Evolutionary conservation across 1,284 basidiomycete species (phyloP), one percentile per base, ranked within the genome.

Genomic region (Tilletiaria anomala): DNA sequence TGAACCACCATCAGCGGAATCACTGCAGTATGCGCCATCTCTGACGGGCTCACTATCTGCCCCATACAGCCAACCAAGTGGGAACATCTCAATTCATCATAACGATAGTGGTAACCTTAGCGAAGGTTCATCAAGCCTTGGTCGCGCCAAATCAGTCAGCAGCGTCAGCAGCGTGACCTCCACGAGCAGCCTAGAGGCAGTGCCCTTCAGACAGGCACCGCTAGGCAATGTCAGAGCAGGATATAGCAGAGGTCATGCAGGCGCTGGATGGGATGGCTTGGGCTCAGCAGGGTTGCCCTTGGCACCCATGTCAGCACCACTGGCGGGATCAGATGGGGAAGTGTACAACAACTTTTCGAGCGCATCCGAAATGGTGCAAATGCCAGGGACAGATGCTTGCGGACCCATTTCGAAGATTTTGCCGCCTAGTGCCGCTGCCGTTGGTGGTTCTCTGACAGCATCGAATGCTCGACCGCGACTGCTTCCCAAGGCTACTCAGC

Each of bases 151-250:
- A 44, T 65, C 62, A n/a, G 50, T 58, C 31, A 56, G 53, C 37
- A 58, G 54, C 8, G 55, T 60, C 17, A 60, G 57, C 45, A 57
- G 53, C 15, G 62, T 56, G 37, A 61, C 54, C 42, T 60, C 56
- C 47, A 58, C 59, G 14, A 56, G 52, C 40, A 64, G 61, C 43
- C 52, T 65, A 20, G 62, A 65, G 34, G 59, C 62, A 4, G 59
- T 48, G 1, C 62, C 62, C 8, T 65, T 65, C 32, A 55, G 61
- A 8, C 51, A 56, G 20, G 61, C 61, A 10, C 62, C 62, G 12
- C 42, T 56, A 8, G 62, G 62, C n/a, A 64, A 64, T 32, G 47
- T 53, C 35, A 40, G 58, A 5, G 51, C 15, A 45, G 48, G 5
- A 21, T 35, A 22, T 14, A 21, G 32, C 18, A 21, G 15, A 17